Base-by-base conservation (phyloP, 129 eudicot species). In the Saussurea involucrata region DNA sequence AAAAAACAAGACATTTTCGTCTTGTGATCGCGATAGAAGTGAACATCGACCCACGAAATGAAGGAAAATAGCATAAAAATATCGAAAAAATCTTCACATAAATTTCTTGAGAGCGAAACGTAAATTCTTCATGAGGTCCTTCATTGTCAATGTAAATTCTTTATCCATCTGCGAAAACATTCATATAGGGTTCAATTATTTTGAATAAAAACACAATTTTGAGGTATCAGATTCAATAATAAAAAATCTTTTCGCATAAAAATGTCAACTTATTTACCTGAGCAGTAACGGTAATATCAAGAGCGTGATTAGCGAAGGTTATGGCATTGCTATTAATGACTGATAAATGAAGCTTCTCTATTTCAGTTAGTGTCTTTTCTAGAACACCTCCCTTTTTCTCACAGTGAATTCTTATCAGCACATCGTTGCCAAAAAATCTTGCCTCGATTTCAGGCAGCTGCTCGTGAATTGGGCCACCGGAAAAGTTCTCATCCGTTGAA, bases 381-480 rank as follows among this genome's bases (percentile, higher is more conserved):
- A 87, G 15, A 29, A 85, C 73, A 60, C 97, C 93, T 69, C 76
- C 77, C 66, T 77, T 86, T 76, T 83, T 92, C 86, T 87, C 93
- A 61, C 97, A 89, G 21, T 92, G 97, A 69, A 92, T 80, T 72
- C 91, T 76, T 31, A 92, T 78, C 8, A 92, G 72, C 7, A 89
- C 89, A 80, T 89, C 83, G 60, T 87, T 87, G 13, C 85, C 88
- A 5, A 76, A 78, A 20, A 86, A 75, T 76, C 91, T 80, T n/a
- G 91, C 97, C 75, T 92, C 97, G 4, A 92, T 87, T 74, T 89
- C 91, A 24, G 96, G 97, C 65, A 86, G 91, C 36, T 87, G 75
- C 20, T 85, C 95, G 36, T 83, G 81, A 78, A 80, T 29, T 5
- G 90, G 88, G 25, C 76, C 92, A 70, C 81, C 66, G 2, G 78